Evolutionary conservation across 208 protist genomes (phyloP).

Genomic region (Trypanosomatidae sp.): DNA sequence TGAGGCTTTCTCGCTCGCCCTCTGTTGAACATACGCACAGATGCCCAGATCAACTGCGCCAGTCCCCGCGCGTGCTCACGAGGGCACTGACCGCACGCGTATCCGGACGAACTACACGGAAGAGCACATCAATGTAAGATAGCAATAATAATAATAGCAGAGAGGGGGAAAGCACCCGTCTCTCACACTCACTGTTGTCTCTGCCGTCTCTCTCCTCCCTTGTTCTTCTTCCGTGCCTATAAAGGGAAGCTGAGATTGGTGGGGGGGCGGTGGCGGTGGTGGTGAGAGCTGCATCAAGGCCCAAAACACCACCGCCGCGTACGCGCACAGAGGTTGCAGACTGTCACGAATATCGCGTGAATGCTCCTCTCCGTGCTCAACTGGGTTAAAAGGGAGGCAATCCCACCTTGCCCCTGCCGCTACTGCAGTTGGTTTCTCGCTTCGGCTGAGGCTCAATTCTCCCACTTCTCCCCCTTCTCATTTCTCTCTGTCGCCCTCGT

Average conservation of each 20-base stretch:
- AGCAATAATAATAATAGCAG: not conserved
- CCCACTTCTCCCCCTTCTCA: too few species aligned
- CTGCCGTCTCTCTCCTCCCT: too few species aligned
- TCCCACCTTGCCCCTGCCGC: not conserved
- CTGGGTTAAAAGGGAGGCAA: not conserved
- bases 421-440: not conserved
- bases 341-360: not conserved
- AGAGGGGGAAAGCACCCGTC: not conserved
- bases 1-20: too few species aligned
- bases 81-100: not conserved
- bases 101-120: too few species aligned
- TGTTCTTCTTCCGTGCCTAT: too few species aligned
- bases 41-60: not conserved
- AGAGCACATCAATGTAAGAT: too few species aligned
- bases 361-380: not conserved
- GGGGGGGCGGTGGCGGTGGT: not conserved
- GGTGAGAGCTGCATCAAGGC: not conserved
- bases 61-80: not conserved
- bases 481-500: too few species aligned
- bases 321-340: not conserved
- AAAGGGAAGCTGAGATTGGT: too few species aligned
- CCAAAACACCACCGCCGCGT: not conserved
- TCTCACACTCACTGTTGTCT: too few species aligned
- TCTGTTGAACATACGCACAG: not conserved
- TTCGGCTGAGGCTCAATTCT: not conserved